phyloP scores from a whole-genome alignment of 2,329 filamentous ascomycete genomes.

The Ophiostoma sp. region DNA sequence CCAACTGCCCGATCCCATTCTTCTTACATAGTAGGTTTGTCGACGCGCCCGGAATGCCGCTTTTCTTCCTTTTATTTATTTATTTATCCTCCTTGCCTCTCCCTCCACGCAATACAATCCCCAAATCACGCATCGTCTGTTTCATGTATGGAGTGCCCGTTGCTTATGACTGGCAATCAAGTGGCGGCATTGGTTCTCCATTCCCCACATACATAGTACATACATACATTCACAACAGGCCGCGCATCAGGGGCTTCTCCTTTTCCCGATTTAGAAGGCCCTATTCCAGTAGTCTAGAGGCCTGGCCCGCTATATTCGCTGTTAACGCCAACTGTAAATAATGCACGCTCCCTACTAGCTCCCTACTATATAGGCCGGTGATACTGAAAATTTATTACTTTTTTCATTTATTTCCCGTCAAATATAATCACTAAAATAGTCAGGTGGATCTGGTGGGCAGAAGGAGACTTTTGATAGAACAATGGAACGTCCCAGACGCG shows the following conservation, averaged over 20 bases:
- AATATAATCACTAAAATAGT: neutral
- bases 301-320: conserved; percentile 3
- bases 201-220: neutral
- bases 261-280: neutral
- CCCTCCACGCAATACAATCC: neutral
- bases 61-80: neutral
- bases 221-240: neutral
- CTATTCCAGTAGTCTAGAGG: neutral
- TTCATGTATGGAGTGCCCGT: conserved; percentile 9
- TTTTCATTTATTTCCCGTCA: neutral
- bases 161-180: neutral
- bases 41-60: neutral
- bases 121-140: conserved; percentile 4
- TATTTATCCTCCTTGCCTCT: neutral
- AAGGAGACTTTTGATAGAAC: neutral
- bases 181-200: neutral
- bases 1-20: neutral
- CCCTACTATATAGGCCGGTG: neutral
- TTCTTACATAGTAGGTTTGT: neutral
- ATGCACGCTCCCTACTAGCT: conserved; percentile 3
- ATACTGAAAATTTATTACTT: neutral
- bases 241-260: neutral
- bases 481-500: conserved; percentile 9
- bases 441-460: neutral
- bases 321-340: neutral